These are phyloP conservation scores for Cylindrotheca fusiformis DNA, from an alignment of 108 stramenopile genomes.

Conservation along the genomic window DNA sequence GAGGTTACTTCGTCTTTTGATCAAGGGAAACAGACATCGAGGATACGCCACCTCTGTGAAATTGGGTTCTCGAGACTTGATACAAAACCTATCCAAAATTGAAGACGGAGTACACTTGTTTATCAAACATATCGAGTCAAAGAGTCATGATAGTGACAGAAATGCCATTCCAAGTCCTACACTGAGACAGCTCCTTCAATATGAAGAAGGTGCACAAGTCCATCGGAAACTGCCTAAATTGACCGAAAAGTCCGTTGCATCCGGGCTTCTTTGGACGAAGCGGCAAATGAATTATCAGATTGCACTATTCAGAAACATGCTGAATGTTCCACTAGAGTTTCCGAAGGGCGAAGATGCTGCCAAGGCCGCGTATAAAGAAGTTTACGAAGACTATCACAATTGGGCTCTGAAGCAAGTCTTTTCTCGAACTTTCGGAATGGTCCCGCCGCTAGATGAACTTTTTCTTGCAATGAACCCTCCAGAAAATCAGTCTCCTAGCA, in stretches of 20 bases:
- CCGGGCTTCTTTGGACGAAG: constrained; percentile 68
- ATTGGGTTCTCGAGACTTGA: constrained; percentile 64
- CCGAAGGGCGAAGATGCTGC: constrained; percentile 35
- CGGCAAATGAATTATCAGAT: constrained; percentile 71
- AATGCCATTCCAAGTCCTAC: constrained; percentile 34
- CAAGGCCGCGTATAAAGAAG: constrained; percentile 53
- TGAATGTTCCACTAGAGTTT: constrained; percentile 35
- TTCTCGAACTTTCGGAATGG: constrained; percentile 44
- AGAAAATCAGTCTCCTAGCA: background rate
- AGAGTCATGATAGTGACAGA: background rate
- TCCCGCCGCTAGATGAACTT: constrained; percentile 39
- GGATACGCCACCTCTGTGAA: constrained; percentile 58
- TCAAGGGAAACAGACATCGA: constrained; percentile 41
- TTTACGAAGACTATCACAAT: constrained; percentile 67
- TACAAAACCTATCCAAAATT: constrained; percentile 75
- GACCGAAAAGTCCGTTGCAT: constrained; percentile 54
- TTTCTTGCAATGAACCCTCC: constrained; percentile 28
- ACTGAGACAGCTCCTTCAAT: constrained; percentile 45
- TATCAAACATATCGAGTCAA: constrained; percentile 14
- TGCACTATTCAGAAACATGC: constrained; percentile 38
- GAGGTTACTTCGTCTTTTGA: constrained; percentile 59
- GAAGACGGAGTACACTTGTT: constrained; percentile 56
- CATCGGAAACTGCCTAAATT: constrained; percentile 52
- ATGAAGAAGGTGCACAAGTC: constrained; percentile 34
- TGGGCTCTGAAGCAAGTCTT: constrained; percentile 76